Evolutionary conservation across 257 asterid genomes (phyloP).

Genomic region (Nicotiana otophora): DNA sequence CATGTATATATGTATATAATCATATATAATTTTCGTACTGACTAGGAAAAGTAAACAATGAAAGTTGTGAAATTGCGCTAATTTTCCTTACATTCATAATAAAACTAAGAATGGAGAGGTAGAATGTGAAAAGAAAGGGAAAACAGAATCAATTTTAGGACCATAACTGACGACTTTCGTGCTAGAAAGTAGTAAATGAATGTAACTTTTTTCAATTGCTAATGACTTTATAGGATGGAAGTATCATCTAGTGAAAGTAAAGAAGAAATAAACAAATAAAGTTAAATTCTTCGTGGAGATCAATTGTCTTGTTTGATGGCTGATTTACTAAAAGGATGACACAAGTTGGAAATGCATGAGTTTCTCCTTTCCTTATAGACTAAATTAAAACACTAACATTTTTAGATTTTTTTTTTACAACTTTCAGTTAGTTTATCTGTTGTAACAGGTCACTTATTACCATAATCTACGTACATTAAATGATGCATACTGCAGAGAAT

Average conservation of each 20-base stretch:
- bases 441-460: background rate
- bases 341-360: background rate
- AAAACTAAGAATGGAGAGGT: background rate
- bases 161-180: background rate
- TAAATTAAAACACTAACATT: background rate
- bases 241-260: background rate
- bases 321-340: background rate
- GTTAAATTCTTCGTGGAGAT: background rate
- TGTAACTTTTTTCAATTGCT: background rate
- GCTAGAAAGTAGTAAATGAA: background rate
- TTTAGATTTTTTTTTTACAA: too few relatives aligned
- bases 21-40: too few relatives aligned
- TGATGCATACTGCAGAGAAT: background rate
- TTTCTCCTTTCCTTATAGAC: background rate
- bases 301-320: background rate
- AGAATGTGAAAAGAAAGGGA: background rate
- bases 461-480: background rate
- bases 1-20: too few relatives aligned
- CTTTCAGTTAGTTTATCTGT: too few relatives aligned
- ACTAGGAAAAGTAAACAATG: too few relatives aligned
- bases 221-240: background rate
- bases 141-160: background rate
- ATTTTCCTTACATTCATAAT: background rate
- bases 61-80: background rate
- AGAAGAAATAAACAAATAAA: background rate